These are phyloP conservation scores for Alternaria metachromatica DNA, from an alignment of 2,329 filamentous ascomycete species.

Conservation along the genomic window DNA sequence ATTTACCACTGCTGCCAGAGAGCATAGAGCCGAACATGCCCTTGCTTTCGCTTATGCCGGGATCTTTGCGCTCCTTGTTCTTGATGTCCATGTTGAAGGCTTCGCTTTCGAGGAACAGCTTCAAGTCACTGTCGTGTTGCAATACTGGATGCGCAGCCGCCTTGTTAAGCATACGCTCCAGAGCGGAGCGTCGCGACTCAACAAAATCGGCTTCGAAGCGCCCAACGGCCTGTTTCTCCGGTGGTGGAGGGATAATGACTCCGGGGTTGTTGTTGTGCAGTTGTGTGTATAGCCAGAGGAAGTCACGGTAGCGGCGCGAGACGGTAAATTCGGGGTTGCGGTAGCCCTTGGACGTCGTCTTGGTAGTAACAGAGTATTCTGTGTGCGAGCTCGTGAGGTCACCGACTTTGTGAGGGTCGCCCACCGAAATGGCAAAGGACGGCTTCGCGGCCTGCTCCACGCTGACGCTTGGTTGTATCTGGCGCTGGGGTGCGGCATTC, in stretches of 20 bases:
- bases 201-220: constrained; percentile 97
- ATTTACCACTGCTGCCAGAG: constrained; percentile 78
- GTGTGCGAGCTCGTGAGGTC: constrained; percentile 97
- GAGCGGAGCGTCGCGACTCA: constrained; percentile 84
- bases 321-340: constrained; percentile 91
- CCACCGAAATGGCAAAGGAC: constrained; percentile 86
- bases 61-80: constrained; percentile 93
- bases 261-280: constrained; percentile 94
- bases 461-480: constrained; percentile 78
- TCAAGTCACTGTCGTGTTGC: constrained; percentile 91
- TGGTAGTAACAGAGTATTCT: constrained; percentile 94
- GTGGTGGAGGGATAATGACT: constrained; percentile 91
- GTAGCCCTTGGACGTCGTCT: constrained; percentile 96
- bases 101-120: constrained; percentile 96
- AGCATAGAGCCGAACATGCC: constrained; percentile 86
- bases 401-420: constrained; percentile 97
- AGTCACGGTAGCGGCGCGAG: constrained; percentile 92
- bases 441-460: constrained; percentile 94
- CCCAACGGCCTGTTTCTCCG: constrained; percentile 96
- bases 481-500: constrained; percentile 56
- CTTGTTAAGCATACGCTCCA: constrained; percentile 99
- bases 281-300: constrained; percentile 96
- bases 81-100: constrained; percentile 96
- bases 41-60: constrained; percentile 86
- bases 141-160: constrained; percentile 86